A percentile compares a stretch with the other conserved stretches of the same genome.
Conservation (phyloP, 306 rosid genomes). For the Inga leiocalycina region DNA sequence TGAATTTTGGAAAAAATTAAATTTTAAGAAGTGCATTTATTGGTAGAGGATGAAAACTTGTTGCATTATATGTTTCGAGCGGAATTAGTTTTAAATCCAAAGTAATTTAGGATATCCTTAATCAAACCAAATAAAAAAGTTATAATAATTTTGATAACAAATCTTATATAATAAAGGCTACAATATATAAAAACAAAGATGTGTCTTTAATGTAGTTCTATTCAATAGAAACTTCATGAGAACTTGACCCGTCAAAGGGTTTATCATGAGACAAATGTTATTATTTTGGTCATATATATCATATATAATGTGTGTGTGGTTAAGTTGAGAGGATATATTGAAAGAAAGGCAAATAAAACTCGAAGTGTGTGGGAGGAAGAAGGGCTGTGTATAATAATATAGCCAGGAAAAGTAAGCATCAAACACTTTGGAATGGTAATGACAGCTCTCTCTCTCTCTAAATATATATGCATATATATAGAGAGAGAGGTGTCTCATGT, state of each 20-base stretch:
- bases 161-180: neutral
- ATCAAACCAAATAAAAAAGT: too few species aligned
- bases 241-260: neutral
- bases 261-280: neutral
- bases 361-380: neutral
- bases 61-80: too few species aligned
- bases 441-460: neutral
- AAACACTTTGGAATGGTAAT: conserved; percentile 3
- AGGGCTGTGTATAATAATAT: neutral
- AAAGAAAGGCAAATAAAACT: neutral
- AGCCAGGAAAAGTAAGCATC: conserved; percentile 10
- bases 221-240: neutral
- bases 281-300: neutral
- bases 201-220: neutral
- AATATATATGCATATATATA: neutral
- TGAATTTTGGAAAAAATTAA: too few species aligned
- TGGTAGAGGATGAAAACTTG: too few species aligned
- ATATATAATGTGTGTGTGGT: neutral
- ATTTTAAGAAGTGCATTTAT: too few species aligned
- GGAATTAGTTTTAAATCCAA: too few species aligned
- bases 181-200: too few species aligned
- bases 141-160: too few species aligned
- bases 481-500: neutral
- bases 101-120: too few species aligned
- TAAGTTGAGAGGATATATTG: neutral